phyloP scores from a whole-genome alignment of 345 rosid genomes.

The Eutrema yunnanense region DNA sequence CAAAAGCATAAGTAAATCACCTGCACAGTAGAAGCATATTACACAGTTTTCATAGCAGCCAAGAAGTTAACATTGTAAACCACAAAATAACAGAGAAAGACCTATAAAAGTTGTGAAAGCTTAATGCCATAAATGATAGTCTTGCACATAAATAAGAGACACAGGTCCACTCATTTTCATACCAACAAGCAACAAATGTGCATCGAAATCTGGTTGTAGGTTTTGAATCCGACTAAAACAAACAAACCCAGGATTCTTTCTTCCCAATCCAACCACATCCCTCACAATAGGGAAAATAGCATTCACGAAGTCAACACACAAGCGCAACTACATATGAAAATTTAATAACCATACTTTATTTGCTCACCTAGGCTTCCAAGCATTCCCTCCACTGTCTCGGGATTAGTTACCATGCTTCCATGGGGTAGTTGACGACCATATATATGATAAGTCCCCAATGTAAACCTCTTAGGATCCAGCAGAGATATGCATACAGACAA shows the following conservation, averaged over 20 bases:
- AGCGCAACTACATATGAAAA: slow-evolving; percentile 5
- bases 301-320: slow-evolving; percentile 1
- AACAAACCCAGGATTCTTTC: background rate
- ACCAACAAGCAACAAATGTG: background rate
- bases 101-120: background rate
- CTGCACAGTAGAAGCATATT: slow-evolving; percentile 37
- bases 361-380: slow-evolving; percentile 76
- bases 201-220: background rate
- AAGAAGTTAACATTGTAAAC: background rate
- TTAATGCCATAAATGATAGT: background rate
- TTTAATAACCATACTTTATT: background rate
- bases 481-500: slow-evolving; percentile 83
- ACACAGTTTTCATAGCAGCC: background rate
- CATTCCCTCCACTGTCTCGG: slow-evolving; percentile 84
- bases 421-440: slow-evolving; percentile 61
- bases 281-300: background rate
- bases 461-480: slow-evolving; percentile 81
- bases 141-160: background rate
- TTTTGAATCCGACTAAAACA: background rate
- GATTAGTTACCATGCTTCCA: slow-evolving; percentile 51
- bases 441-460: slow-evolving; percentile 54
- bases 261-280: slow-evolving; percentile 1
- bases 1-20: slow-evolving; percentile 75
- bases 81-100: slow-evolving; percentile 2
- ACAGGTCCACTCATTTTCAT: background rate